Evolutionary conservation across 257 asterid genomes (phyloP).

Genomic region (Leonotis leonurus): DNA sequence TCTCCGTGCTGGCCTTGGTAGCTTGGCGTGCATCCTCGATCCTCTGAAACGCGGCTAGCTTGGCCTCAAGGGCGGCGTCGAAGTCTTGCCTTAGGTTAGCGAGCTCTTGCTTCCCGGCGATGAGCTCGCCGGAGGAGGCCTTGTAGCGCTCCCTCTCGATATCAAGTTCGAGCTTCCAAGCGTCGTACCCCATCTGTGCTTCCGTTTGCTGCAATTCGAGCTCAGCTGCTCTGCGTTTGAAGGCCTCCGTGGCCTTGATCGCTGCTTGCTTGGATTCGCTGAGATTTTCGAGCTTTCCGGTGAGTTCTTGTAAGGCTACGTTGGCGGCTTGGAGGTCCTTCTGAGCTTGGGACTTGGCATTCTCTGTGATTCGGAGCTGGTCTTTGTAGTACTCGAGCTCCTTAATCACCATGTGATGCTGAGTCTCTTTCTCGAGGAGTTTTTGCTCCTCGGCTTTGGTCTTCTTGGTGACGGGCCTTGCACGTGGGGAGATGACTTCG

Average conservation of each 20-base stretch:
- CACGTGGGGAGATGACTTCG: constrained; percentile 43
- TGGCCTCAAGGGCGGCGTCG: constrained; percentile 65
- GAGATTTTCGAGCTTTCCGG: constrained; percentile 61
- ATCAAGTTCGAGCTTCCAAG: constrained; percentile 60
- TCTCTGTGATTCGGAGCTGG: constrained; percentile 42
- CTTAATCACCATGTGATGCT: constrained; percentile 59
- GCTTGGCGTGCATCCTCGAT: constrained; percentile 54
- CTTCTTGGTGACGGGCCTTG: constrained; percentile 35
- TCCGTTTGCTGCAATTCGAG: constrained; percentile 53
- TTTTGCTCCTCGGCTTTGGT: constrained; percentile 74
- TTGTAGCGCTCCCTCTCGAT: constrained; percentile 55
- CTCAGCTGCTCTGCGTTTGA: constrained; percentile 37
- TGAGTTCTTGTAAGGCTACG: constrained; percentile 56
- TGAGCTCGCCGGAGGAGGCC: constrained; percentile 55
- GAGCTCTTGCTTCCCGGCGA: constrained; percentile 63
- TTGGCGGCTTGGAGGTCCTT: constrained; percentile 60
- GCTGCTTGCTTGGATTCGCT: constrained; percentile 80
- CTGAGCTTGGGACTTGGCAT: constrained; percentile 46
- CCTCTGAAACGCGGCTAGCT: constrained; percentile 55
- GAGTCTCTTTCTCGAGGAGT: constrained; percentile 80
- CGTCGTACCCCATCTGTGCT: constrained; percentile 36
- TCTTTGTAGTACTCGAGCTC: constrained; percentile 60
- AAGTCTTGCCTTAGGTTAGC: constrained; percentile 68
- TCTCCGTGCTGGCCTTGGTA: constrained; percentile 34
- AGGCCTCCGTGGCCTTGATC: constrained; percentile 48